Base-by-base conservation (phyloP, 2,329 filamentous ascomycete species). In the Diaporthe ilicicola region DNA sequence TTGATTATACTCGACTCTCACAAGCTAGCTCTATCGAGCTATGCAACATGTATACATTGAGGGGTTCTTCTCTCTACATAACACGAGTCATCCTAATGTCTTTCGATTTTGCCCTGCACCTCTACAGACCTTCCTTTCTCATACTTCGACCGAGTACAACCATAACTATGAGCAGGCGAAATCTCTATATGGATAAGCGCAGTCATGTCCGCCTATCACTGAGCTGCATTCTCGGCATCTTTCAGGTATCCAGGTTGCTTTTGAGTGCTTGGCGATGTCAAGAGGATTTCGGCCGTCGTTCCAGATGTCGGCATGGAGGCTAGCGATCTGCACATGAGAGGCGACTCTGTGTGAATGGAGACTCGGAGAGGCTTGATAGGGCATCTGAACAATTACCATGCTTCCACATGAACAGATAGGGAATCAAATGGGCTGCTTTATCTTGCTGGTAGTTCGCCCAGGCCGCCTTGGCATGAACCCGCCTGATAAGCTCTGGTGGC, bases 111-210 rank as follows among this genome's bases (percentile, higher is more conserved):
- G 56, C 56, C 27, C 19, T 19, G 27, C 19, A 22, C 17, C 3
- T 37, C 15, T 24, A 42, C 27, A 32, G 59, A 62, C 59, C 59
- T 62, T 62, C 59, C 59, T 62, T 62, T 62, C 59, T 62, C 42
- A 62, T 62, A 46, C 12, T 48, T 17, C 27, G 27, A 27, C 59
- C 59, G 59, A 46, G 29, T 48, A 34, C 19, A 27, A 48, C 42
- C 19, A n/a, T 12, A 19, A 2, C 42, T 5, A 24, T 24, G 12
- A 15, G n/a, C 22, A 44, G 27, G 27, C 15, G 39, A 13, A 4
- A 27, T 17, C 22, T 59, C 37, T 27, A 44, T 39, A 22, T 27
- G 37, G 55, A 3, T 15, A 42, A n/a, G 22, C 54, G 54, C 34
- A 19, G 54, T 32, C 9, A 42, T 22, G 37, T 42, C 55, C 17